Conservation (phyloP, 306 rosid species). For the Cucurbita maxima region DNA sequence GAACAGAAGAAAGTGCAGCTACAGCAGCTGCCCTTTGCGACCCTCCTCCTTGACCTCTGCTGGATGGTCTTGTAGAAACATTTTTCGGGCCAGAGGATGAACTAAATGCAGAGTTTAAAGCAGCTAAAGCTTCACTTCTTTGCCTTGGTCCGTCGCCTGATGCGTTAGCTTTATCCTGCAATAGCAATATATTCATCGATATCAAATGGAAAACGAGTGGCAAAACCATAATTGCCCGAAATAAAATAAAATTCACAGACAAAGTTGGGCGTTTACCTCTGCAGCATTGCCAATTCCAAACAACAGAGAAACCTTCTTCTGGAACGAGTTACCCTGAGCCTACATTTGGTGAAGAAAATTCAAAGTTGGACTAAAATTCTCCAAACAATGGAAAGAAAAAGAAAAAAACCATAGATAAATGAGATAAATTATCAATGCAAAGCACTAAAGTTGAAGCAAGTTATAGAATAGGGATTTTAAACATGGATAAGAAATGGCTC, state of each 20-base stretch:
- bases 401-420: not conserved
- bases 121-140: conserved; percentile 96
- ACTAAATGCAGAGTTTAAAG: conserved; percentile 70
- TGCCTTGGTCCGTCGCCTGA: conserved; percentile 67
- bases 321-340: conserved; percentile 94
- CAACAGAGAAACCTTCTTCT: conserved; percentile 44
- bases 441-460: not conserved
- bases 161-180: conserved; percentile 61
- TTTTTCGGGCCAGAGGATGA: conserved; percentile 43
- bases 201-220: not conserved
- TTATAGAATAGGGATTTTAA: not conserved
- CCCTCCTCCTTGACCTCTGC: conserved; percentile 36
- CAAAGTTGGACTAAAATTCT: not conserved
- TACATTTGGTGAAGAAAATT: conserved; percentile 11
- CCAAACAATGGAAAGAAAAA: not conserved
- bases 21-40: conserved; percentile 98
- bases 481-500: not conserved
- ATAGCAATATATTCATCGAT: not conserved
- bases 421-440: not conserved
- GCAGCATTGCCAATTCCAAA: conserved; percentile 9
- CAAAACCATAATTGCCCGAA: not conserved
- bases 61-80: conserved; percentile 35
- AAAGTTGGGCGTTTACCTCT: conserved; percentile 5
- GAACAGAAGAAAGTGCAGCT: conserved; percentile 92
- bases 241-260: not conserved